Evolutionary conservation across 2,329 filamentous ascomycete genomes (phyloP).

Genomic region (Waltergamsia citrina): DNA sequence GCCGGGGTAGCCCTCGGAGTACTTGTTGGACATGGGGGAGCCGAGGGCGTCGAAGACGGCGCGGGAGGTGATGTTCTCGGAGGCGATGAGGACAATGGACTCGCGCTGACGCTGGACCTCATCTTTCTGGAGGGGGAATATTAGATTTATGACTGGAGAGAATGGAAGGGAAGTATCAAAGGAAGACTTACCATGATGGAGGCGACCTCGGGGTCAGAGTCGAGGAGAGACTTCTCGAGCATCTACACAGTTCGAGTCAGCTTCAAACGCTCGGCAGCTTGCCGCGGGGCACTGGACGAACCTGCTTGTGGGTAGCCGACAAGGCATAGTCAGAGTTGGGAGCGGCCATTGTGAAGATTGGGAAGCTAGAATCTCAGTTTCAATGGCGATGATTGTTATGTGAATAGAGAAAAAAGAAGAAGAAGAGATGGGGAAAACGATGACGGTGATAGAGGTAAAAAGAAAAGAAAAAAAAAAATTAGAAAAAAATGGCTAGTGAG

Average conservation of each 20-base stretch:
- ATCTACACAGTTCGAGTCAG: too few relatives aligned
- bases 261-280: neutral
- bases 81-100: conserved; percentile 97
- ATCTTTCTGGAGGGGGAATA: conserved; percentile 51
- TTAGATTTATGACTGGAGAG: neutral
- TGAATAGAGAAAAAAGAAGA: conserved; percentile 3
- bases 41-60: conserved; percentile 97
- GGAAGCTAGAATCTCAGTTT: too few relatives aligned
- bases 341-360: conserved; percentile 26
- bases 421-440: neutral
- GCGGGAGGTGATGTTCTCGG: conserved; percentile 97
- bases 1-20: conserved; percentile 96
- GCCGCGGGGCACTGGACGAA: conserved; percentile 17
- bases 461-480: neutral
- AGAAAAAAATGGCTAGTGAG: neutral
- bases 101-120: conserved; percentile 96
- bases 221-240: conserved; percentile 89
- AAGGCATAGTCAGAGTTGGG: conserved; percentile 39
- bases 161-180: neutral
- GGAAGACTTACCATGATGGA: conserved; percentile 77
- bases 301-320: conserved; percentile 44
- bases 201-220: conserved; percentile 88
- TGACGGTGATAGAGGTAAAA: neutral
- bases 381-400: too few relatives aligned
- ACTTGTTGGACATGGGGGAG: conserved; percentile 96